These are phyloP conservation scores for Thielaviopsis ethacetica DNA, from an alignment of 2,329 filamentous ascomycete species.

Conservation along the genomic window DNA sequence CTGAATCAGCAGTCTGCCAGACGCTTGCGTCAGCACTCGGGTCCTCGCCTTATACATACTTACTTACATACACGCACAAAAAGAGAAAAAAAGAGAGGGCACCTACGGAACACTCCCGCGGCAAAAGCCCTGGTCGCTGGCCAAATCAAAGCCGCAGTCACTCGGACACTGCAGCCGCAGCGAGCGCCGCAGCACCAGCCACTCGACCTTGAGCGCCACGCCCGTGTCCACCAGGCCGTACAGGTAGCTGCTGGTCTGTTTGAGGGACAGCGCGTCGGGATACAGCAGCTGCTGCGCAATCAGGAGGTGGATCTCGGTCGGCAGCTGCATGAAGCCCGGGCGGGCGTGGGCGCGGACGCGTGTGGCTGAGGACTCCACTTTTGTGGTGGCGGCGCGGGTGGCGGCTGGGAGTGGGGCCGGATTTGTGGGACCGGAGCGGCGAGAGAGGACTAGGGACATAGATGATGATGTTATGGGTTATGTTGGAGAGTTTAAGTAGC, in stretches of 20 bases:
- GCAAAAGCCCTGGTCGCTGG: slow-evolving; percentile 44
- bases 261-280: slow-evolving; percentile 54
- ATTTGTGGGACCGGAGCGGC: neutral
- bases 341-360: too few relatives aligned
- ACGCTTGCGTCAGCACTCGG: neutral
- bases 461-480: too few relatives aligned
- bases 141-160: slow-evolving; percentile 37
- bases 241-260: slow-evolving; percentile 49
- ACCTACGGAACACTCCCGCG: slow-evolving; percentile 40
- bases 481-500: too few relatives aligned
- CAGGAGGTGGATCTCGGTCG: slow-evolving; percentile 49
- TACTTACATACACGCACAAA: too few relatives aligned
- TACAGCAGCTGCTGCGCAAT: slow-evolving; percentile 47
- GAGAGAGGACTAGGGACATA: too few relatives aligned
- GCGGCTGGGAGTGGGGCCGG: neutral
- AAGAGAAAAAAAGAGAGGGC: neutral
- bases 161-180: slow-evolving; percentile 51
- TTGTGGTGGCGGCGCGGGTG: neutral
- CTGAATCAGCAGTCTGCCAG: slow-evolving; percentile 37
- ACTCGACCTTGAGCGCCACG: slow-evolving; percentile 48
- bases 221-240: slow-evolving; percentile 49
- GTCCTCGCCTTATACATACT: too few relatives aligned
- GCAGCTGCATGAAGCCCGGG: slow-evolving; percentile 27
- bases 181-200: slow-evolving; percentile 47
- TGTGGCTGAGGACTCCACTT: neutral